Conservation (phyloP, 192 early-diverging fungal species). For the Endogone sp. region DNA sequence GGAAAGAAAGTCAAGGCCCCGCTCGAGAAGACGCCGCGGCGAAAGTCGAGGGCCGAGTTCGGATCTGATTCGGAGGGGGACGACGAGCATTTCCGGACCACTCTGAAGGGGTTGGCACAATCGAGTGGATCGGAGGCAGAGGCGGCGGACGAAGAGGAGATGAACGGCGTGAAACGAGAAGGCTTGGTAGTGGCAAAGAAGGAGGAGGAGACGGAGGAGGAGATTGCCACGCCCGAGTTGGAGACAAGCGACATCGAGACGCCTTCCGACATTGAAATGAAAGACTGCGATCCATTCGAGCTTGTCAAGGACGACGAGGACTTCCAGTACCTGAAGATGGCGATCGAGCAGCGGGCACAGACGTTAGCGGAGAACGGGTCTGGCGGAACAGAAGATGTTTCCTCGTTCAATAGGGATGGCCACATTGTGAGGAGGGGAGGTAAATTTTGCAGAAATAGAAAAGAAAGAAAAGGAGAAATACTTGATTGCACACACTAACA, state of each 20-base stretch:
- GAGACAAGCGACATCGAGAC: conserved; percentile 1
- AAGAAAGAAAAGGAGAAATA: too few relatives aligned
- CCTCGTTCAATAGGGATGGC: neutral
- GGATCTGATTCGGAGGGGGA: neutral
- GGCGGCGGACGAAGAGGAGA: conserved; percentile 19
- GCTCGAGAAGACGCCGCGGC: conserved; percentile 1
- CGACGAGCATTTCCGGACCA: neutral
- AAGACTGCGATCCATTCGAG: conserved; percentile 25
- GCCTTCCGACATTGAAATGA: neutral
- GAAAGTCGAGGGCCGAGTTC: neutral
- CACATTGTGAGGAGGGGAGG: neutral
- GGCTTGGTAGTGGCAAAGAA: neutral
- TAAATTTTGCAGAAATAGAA: too few relatives aligned
- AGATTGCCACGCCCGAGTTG: neutral
- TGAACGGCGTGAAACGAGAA: neutral
- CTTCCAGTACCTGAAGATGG: conserved; percentile 38
- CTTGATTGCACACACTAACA: too few relatives aligned
- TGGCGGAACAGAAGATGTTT: conserved; percentile 6
- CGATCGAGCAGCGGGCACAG: conserved; percentile 33
- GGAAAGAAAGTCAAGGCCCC: neutral
- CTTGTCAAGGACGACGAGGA: conserved; percentile 38
- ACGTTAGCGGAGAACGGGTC: conserved; percentile 25
- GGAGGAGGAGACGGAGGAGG: neutral
- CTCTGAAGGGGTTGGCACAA: neutral
- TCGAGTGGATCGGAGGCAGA: conserved; percentile 25